Percentiles rank a stretch among this genome's conserved stretches.
phyloP scores from a whole-genome alignment of 768 basidiomycete species.

The Holtermannia corniformis region DNA sequence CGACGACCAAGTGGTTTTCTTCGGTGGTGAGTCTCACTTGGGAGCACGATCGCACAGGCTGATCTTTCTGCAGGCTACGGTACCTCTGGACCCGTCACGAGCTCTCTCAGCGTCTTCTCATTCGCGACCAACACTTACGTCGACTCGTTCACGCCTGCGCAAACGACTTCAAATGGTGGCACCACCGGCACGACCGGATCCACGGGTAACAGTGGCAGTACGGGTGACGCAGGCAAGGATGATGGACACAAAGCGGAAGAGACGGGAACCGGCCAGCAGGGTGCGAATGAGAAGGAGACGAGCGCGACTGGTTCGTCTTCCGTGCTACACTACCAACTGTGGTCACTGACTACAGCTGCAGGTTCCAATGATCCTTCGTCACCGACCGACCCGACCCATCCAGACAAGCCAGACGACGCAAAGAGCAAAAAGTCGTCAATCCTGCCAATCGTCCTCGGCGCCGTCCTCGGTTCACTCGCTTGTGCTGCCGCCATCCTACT shows the following conservation, averaged over 20 bases:
- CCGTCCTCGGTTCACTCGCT: slow-evolving; percentile 54
- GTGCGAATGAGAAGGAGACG: too few relatives aligned
- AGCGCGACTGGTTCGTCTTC: neutral
- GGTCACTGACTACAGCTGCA: neutral
- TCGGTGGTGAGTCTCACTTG: slow-evolving; percentile 50
- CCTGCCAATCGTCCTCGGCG: slow-evolving; percentile 51
- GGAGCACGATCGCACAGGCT: neutral
- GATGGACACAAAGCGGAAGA: neutral
- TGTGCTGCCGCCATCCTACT: slow-evolving; percentile 46
- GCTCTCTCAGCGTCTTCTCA: slow-evolving; percentile 44
- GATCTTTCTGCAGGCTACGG: slow-evolving; percentile 46
- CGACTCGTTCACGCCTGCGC: slow-evolving; percentile 1
- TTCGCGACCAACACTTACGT: slow-evolving; percentile 26
- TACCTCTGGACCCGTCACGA: slow-evolving; percentile 49
- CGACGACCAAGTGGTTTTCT: slow-evolving; percentile 50
- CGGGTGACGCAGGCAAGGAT: neutral
- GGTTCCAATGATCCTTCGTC: too few relatives aligned
- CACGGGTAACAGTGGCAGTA: neutral
- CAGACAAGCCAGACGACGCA: slow-evolving; percentile 12
- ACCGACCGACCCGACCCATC: too few relatives aligned
- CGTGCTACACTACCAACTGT: neutral
- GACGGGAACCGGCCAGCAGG: too few relatives aligned
- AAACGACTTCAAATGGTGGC: neutral
- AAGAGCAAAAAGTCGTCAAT: slow-evolving; percentile 8
- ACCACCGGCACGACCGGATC: neutral